Evolutionary conservation across 371 early-diverging fungal species (phyloP).

Genomic region (Fennellomyces sp.): DNA sequence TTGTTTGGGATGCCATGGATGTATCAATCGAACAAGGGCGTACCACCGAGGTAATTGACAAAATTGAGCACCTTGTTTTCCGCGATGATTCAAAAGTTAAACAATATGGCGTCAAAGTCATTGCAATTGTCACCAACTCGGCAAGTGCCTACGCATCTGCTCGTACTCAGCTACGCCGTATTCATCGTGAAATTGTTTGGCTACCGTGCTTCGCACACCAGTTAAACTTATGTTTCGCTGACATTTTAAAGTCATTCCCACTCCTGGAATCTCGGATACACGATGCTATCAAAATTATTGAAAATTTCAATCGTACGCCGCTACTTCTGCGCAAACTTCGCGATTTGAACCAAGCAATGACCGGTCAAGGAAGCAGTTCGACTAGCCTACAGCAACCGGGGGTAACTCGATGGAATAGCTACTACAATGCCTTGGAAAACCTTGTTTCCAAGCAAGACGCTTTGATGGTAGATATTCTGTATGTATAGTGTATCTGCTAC

Average conservation of each 20-base stretch:
- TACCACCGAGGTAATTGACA: not conserved
- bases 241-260: not conserved
- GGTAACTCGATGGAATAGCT: too few relatives aligned
- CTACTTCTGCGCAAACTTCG: not conserved
- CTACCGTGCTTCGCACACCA: constrained; percentile 1
- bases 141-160: not conserved
- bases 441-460: too few relatives aligned
- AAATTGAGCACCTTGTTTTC: not conserved
- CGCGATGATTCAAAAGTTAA: not conserved
- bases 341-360: too few relatives aligned
- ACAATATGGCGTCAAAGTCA: not conserved
- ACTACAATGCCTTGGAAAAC: too few relatives aligned
- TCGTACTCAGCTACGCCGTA: not conserved
- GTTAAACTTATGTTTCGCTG: not conserved
- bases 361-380: too few relatives aligned
- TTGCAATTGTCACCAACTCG: not conserved
- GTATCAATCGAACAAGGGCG: not conserved
- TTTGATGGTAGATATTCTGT: too few relatives aligned
- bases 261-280: not conserved
- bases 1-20: not conserved
- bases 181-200: not conserved
- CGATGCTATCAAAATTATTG: not conserved
- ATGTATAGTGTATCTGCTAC: too few relatives aligned
- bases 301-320: not conserved
- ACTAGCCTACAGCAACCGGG: too few relatives aligned